Evolutionary conservation across 2,329 filamentous ascomycete genomes (phyloP), one percentile per base, ranked within the genome.

Genomic region (Fusarium bactridioides): DNA sequence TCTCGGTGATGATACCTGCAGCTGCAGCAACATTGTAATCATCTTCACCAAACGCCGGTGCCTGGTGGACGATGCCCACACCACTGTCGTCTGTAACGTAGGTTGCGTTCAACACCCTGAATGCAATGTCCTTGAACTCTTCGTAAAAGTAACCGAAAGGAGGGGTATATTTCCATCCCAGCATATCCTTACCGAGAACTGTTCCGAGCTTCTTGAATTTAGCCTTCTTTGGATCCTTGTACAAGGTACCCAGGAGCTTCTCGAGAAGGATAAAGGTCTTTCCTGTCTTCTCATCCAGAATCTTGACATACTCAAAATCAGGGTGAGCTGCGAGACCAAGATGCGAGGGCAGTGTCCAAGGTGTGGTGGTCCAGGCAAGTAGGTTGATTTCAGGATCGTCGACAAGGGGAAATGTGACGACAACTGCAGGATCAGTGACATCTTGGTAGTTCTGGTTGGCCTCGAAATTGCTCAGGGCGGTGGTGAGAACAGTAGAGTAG

Each of bases 141-240:
- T 96, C 93, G 76, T 93, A 92, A 81, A 96, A 95, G 83, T 97
- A 98, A 79, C 93, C 88, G 82, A 98, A 98, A 2, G 95, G 87
- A 11, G 95, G 95, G 81, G 94, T 87, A 79, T 98, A 98, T 80
- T 91, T 92, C 93, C 94, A 97, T 43, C 93, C 94, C 37, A 93
- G 84, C 91, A 98, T 94, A 51, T 94, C 91, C 73, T 90, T 92
- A 54, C 95, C 95, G 83, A 91, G 93, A 75, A 97, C 83, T 78
- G 92, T 95, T 71, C 92, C 88, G 19, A 97, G 80, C 57, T 96
- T 86, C 85, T 94, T 94, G 84, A 91, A 97, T 80, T 97, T 97
- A 55, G 94, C 94, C 85, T 97, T 97, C 85, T 97, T 98, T 12
- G 93, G 93, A 75, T 97, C 94, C 82, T 98, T 98, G 85, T 97